A percentile compares a stretch with the other conserved stretches of the same genome.
These are phyloP conservation scores for Chrysopogon serrulatus DNA, from an alignment of 176 grass and related monocot species.

Conservation along the genomic window DNA sequence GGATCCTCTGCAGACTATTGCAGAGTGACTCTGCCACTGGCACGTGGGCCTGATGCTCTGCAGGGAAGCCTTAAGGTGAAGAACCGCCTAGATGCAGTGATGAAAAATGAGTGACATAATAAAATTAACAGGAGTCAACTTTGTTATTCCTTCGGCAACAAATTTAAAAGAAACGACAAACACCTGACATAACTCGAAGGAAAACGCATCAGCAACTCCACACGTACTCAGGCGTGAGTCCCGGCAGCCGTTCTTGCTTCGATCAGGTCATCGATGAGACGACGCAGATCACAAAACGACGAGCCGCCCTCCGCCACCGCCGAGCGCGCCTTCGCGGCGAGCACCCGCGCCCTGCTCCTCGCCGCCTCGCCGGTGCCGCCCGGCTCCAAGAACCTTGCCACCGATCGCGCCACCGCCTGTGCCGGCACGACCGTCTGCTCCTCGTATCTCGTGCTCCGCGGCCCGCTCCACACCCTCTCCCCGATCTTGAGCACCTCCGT, in stretches of 20 bases:
- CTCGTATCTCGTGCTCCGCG: neutral
- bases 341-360: conserved; percentile 6
- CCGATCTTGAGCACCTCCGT: neutral
- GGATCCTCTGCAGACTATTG: too few species aligned
- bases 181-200: neutral
- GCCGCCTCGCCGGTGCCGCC: neutral
- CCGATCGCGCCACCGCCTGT: neutral
- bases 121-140: too few species aligned
- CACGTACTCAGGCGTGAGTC: neutral
- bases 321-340: neutral
- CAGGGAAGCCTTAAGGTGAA: too few species aligned
- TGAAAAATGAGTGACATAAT: too few species aligned
- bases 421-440: neutral
- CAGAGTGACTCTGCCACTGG: too few species aligned
- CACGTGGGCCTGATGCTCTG: too few species aligned
- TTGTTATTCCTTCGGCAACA: too few species aligned
- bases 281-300: neutral
- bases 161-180: neutral
- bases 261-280: conserved; percentile 5
- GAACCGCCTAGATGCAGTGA: too few species aligned
- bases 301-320: conserved; percentile 8
- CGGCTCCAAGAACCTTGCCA: neutral
- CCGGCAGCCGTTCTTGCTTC: neutral
- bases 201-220: neutral
- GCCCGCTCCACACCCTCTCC: neutral